A percentile compares a stretch with the other conserved stretches of the same genome.
These are phyloP conservation scores for Heracleum sosnowskyi DNA, from an alignment of 129 eudicot genomes.

Conservation along the genomic window DNA sequence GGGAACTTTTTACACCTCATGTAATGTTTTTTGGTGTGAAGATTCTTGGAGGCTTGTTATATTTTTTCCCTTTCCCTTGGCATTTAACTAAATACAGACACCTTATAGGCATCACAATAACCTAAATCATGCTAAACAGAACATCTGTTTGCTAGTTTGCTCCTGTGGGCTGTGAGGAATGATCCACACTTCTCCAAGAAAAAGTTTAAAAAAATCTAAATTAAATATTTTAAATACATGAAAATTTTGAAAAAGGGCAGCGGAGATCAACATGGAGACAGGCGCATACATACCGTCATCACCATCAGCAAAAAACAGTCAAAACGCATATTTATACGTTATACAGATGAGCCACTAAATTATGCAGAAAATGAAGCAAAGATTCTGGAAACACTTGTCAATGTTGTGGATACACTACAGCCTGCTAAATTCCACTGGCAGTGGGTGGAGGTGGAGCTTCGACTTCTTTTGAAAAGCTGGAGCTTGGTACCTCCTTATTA, in stretches of 20 bases:
- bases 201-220: neutral
- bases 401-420: conserved; percentile 71
- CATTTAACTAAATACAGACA: neutral
- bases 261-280: neutral
- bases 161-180: too few relatives aligned
- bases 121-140: neutral
- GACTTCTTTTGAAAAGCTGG: too few relatives aligned
- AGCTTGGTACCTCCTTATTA: too few relatives aligned
- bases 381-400: conserved; percentile 60
- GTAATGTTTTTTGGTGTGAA: conserved; percentile 3
- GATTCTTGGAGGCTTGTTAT: neutral
- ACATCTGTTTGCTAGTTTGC: neutral
- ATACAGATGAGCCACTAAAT: conserved; percentile 30
- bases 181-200: too few relatives aligned
- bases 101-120: neutral
- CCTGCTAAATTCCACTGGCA: conserved; percentile 99
- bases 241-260: neutral
- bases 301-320: conserved; percentile 30
- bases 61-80: neutral
- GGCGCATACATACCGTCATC: conserved; percentile 19
- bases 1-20: neutral
- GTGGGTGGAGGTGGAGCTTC: too few relatives aligned
- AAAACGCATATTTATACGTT: too few relatives aligned
- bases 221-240: neutral
- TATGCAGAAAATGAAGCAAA: conserved; percentile 46